Evolutionary conservation across 73 alveolate species (phyloP).

Genomic region (Halteria grandinella): DNA sequence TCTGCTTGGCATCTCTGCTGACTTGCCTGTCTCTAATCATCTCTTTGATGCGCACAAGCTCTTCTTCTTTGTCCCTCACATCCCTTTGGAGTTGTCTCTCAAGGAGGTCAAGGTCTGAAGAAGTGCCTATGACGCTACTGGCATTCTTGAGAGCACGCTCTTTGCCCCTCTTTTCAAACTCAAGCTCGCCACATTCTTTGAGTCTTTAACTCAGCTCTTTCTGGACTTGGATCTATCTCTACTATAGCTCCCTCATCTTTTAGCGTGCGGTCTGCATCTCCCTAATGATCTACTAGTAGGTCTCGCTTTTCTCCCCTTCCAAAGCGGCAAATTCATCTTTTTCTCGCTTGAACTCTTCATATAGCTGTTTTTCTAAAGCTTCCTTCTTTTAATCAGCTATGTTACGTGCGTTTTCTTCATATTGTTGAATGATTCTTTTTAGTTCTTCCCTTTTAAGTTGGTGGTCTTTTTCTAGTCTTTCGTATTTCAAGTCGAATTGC

Average conservation of each 20-base stretch:
- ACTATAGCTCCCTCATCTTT: conserved; percentile 9
- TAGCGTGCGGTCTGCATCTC: conserved; percentile 3
- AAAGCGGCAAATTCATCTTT: not conserved
- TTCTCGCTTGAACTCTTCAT: conserved; percentile 15
- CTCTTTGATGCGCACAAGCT: not conserved
- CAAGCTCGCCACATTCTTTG: conserved; percentile 6
- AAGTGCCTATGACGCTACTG: no score
- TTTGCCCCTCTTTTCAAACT: conserved; percentile 35
- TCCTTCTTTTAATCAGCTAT: not conserved
- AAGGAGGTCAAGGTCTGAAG: no score
- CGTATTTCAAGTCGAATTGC: conserved; percentile 3
- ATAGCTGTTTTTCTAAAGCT: not conserved
- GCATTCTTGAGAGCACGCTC: not conserved
- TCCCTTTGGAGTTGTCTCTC: conserved; percentile 23
- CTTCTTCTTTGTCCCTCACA: conserved; percentile 17
- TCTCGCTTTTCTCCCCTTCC: conserved; percentile 14
- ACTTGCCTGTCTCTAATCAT: conserved; percentile 34
- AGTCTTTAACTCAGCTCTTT: not conserved
- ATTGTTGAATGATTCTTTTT: not conserved
- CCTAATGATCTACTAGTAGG: conserved; percentile 7
- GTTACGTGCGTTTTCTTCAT: not conserved
- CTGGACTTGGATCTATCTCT: not conserved
- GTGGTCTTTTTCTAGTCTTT: not conserved
- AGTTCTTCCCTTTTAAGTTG: not conserved
- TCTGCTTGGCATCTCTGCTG: not conserved